Conservation (phyloP, 257 asterid genomes). For the Solanum tacnaense region DNA sequence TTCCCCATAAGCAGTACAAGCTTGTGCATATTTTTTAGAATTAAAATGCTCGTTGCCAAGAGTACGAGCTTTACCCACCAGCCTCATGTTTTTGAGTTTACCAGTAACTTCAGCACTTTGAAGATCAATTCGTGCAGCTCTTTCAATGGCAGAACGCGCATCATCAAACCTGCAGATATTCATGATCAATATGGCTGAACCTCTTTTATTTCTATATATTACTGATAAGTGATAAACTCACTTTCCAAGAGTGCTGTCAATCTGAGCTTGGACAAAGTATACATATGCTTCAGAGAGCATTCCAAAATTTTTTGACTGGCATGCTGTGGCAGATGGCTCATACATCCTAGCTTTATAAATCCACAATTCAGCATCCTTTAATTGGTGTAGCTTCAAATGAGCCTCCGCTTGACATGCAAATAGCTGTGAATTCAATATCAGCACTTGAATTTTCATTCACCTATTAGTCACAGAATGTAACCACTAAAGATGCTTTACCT, state of each 20-base stretch:
- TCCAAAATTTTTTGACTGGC: slow-evolving; percentile 38
- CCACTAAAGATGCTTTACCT: slow-evolving; percentile 28
- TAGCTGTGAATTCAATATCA: slow-evolving; percentile 38
- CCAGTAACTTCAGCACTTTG: slow-evolving; percentile 31
- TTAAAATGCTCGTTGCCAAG: slow-evolving; percentile 64
- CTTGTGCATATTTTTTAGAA: slow-evolving; percentile 63
- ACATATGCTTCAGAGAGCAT: slow-evolving; percentile 53
- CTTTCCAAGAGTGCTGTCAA: slow-evolving; percentile 59
- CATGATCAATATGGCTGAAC: neutral
- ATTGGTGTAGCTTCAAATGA: slow-evolving; percentile 49
- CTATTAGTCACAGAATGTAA: neutral
- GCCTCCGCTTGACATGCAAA: slow-evolving; percentile 68
- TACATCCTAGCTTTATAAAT: slow-evolving; percentile 24
- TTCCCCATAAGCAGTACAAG: slow-evolving; percentile 62
- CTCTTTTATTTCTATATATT: neutral
- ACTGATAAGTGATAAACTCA: slow-evolving; percentile 14
- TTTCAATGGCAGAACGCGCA: slow-evolving; percentile 45
- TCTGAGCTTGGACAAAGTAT: slow-evolving; percentile 37
- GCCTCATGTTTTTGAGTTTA: slow-evolving; percentile 31
- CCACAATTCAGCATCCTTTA: slow-evolving; percentile 37
- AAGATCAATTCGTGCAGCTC: slow-evolving; percentile 42
- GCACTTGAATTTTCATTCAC: neutral
- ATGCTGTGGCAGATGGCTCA: neutral
- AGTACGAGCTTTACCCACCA: slow-evolving; percentile 52
- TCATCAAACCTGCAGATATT: slow-evolving; percentile 48